Conservation (phyloP, 768 basidiomycete species). For the Naganishia vishniacii region DNA sequence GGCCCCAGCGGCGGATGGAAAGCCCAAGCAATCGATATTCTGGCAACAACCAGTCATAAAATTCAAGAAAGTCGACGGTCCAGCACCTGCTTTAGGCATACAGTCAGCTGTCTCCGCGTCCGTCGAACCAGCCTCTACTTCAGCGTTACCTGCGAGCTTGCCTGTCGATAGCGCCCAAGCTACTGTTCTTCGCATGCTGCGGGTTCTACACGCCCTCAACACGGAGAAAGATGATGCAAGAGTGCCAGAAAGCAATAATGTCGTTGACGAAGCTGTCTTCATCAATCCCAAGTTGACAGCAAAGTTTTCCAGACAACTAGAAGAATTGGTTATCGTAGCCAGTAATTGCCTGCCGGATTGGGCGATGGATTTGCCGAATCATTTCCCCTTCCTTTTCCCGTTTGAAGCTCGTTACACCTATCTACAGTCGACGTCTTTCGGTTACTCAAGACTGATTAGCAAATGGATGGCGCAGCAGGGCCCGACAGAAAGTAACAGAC, state of each 20-base stretch:
- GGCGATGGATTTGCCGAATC: conserved; percentile 89
- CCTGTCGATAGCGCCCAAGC: conserved; percentile 78
- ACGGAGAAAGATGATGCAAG: conserved; percentile 50
- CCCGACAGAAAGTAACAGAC: conserved; percentile 63
- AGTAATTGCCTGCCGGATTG: conserved; percentile 88
- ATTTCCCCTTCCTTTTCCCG: conserved; percentile 98
- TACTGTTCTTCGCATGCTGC: conserved; percentile 82
- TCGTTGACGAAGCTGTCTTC: conserved; percentile 73
- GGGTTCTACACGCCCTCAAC: conserved; percentile 78
- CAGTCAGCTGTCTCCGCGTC: conserved; percentile 4
- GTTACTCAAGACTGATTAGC: conserved; percentile 87
- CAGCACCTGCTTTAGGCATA: conserved; percentile 53
- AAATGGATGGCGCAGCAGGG: conserved; percentile 92
- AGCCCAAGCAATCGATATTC: conserved; percentile 16
- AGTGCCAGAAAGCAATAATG: conserved; percentile 29
- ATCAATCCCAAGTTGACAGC: conserved; percentile 97
- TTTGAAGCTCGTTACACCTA: conserved; percentile 96
- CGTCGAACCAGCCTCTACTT: conserved; percentile 57
- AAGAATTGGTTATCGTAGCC: conserved; percentile 98
- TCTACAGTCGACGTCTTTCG: conserved; percentile 94
- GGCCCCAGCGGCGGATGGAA: conserved; percentile 19
- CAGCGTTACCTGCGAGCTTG: conserved; percentile 67
- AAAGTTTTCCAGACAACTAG: conserved; percentile 91
- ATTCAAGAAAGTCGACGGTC: conserved; percentile 71
- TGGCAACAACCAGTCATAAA: conserved; percentile 20